phyloP scores from a whole-genome alignment of 352 stramenopile genomes.

The Poterioochromonas sp. region DNA sequence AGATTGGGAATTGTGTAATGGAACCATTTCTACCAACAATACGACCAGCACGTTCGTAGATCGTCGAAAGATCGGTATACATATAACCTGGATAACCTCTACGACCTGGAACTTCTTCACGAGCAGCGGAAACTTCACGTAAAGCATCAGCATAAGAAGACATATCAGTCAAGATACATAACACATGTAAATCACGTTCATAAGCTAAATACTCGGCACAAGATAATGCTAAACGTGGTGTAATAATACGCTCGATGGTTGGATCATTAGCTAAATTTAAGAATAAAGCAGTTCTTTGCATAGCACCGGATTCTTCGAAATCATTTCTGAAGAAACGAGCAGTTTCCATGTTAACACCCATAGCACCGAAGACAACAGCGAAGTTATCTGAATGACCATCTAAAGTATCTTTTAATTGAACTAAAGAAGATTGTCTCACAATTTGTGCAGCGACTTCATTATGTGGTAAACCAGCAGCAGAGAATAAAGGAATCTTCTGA shows the following conservation, averaged over 20 bases:
- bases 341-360: constrained; percentile 99
- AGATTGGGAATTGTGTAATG: constrained; percentile 97
- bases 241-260: constrained; percentile 99
- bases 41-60: constrained; percentile 95
- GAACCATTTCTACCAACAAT: constrained; percentile 93
- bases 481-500: constrained; percentile 99
- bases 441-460: constrained; percentile 98
- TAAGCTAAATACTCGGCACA: constrained; percentile 98
- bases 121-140: constrained; percentile 85
- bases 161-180: constrained; percentile 99
- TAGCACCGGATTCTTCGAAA: constrained; percentile 76
- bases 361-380: constrained; percentile 97
- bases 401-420: constrained; percentile 94
- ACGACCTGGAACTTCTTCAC: constrained; percentile 90
- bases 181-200: constrained; percentile 95
- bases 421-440: constrained; percentile 92
- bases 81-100: constrained; percentile 99
- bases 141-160: constrained; percentile 95
- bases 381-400: constrained; percentile 99
- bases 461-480: constrained; percentile 92
- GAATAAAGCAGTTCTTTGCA: constrained; percentile 97
- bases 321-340: constrained; percentile 70
- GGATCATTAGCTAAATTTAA: constrained; percentile 98
- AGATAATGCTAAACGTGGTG: constrained; percentile 90
- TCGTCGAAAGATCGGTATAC: constrained; percentile 98